Percentiles rank a stretch among this genome's conserved stretches.
These are phyloP conservation scores for Suhomyces emberorum DNA, from an alignment of 805 yeast species.

Conservation along the genomic window DNA sequence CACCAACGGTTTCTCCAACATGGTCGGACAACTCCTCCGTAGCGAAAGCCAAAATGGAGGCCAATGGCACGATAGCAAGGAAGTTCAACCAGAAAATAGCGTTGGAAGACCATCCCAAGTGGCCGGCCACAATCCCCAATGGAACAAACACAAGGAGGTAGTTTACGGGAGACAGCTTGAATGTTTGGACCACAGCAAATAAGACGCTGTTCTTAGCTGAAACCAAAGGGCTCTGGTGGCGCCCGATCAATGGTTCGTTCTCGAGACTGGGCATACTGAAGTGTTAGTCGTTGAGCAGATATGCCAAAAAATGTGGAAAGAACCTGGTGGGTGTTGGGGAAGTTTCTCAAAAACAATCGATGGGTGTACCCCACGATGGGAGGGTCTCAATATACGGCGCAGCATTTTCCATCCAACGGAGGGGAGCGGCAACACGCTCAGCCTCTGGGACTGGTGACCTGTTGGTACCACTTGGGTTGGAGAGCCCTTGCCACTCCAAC, in stretches of 20 bases:
- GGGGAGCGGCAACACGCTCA: too few relatives aligned
- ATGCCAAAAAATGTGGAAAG: too few relatives aligned
- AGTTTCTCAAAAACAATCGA: too few relatives aligned
- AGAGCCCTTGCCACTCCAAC: too few relatives aligned
- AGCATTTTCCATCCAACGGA: too few relatives aligned
- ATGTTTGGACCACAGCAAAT: conserved; percentile 20
- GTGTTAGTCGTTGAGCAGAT: too few relatives aligned
- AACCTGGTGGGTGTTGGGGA: too few relatives aligned
- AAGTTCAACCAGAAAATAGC: conserved; percentile 71
- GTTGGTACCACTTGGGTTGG: too few relatives aligned
- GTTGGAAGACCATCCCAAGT: conserved; percentile 50
- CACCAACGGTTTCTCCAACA: conserved; percentile 91
- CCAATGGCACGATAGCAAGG: conserved; percentile 87
- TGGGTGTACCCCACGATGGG: too few relatives aligned
- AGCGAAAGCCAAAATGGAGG: conserved; percentile 84
- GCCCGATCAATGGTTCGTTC: conserved; percentile 3
- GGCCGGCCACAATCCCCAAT: conserved; percentile 75
- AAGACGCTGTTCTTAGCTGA: conserved; percentile 7
- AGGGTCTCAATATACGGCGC: too few relatives aligned
- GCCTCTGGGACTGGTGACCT: too few relatives aligned
- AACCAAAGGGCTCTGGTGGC: conserved; percentile 1
- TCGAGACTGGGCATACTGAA: conserved; percentile 2
- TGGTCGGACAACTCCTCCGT: conserved; percentile 88
- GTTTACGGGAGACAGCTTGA: conserved; percentile 69
- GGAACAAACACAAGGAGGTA: conserved; percentile 82